Evolutionary conservation across 2,329 filamentous ascomycete species (phyloP), one percentile per base, ranked within the genome.

Genomic region (Whalleya microplaca): DNA sequence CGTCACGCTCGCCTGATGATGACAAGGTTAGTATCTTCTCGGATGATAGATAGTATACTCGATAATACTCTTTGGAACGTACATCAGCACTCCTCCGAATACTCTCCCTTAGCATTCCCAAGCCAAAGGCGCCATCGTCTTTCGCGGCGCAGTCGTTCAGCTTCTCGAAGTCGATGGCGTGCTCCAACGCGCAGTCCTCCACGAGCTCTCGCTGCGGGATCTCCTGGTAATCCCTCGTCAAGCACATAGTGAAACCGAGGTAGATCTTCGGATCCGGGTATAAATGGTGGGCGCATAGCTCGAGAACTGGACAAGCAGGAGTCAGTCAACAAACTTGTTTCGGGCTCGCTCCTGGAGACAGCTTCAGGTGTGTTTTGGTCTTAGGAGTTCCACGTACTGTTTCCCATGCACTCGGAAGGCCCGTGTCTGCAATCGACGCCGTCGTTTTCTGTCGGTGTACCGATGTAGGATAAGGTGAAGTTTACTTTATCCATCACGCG

Each of bases 181-280:
- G 91, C 75, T 98, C 92, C 48, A 96, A 79, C 2, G 95, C 92
- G 72, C 95, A 99, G 70, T 92, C 87, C 71, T 96, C 84, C 41
- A 97, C 83, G 18, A 97, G 82, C n/a, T 82, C 80, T 48, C 88
- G 84, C 32, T 90, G 80, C 1, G 95, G 94, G 32, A 99, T 96
- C 7, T 86, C 75, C 20, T 79, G 53, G 74, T 93, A 99, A 59
- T 92, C 84, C 61, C 82, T 83, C 20, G 88, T 87, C 55, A 99
- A 77, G 76, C 95, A 99, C 83, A 96, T 95, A 55, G 92, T 88
- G 76, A 98, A 99, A 59, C 94, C 94, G 20, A 99, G 86, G 67
- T 89, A 93, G 63, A 88, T 90, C 75, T 96, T 95, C 29, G 91
- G 90, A 63, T 93, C 87, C 27, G 91, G 90, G 69, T 95, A 95